phyloP scores from a whole-genome alignment of 1,284 basidiomycete genomes.

The Entoloma clypeatum region DNA sequence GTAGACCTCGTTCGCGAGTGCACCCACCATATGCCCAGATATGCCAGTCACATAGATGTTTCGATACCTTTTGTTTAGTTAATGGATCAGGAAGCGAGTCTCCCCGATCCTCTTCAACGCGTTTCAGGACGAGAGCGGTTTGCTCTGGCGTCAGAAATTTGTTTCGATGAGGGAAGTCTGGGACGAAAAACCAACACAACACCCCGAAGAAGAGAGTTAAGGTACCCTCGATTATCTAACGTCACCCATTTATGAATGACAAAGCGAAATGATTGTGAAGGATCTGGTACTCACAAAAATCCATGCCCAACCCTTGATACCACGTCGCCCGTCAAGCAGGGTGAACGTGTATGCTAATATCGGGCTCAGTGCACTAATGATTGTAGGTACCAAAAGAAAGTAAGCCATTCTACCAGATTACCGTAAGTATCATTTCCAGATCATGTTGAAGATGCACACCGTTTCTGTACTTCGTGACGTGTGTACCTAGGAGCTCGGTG shows the following conservation, averaged over 20 bases:
- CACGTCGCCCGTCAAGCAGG: constrained; percentile 34
- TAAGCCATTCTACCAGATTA: constrained; percentile 29
- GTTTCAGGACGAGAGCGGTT: constrained; percentile 37
- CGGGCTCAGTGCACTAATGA: constrained; percentile 36
- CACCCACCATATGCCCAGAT: constrained; percentile 40
- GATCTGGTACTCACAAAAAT: constrained; percentile 35
- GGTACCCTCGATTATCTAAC: constrained; percentile 39
- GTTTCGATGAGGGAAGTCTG: constrained; percentile 41
- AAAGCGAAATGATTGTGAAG: not conserved
- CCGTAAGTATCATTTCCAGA: constrained; percentile 3
- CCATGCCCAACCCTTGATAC: constrained; percentile 43
- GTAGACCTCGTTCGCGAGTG: not conserved
- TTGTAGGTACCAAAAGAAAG: constrained; percentile 38
- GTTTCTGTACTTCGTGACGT: constrained; percentile 43
- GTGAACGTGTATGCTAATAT: constrained; percentile 38
- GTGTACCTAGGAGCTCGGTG: constrained; percentile 32
- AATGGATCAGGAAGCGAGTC: constrained; percentile 40
- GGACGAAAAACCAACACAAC: constrained; percentile 35
- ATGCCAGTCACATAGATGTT: constrained; percentile 40
- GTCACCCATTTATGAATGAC: not conserved
- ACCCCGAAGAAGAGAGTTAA: constrained; percentile 36
- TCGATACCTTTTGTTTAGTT: constrained; percentile 32
- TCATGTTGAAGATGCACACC: constrained; percentile 25
- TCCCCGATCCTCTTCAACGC: constrained; percentile 42
- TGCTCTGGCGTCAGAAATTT: constrained; percentile 38